Base-by-base conservation (phyloP, 1,284 basidiomycete genomes). In the Marasmius fiardii region DNA sequence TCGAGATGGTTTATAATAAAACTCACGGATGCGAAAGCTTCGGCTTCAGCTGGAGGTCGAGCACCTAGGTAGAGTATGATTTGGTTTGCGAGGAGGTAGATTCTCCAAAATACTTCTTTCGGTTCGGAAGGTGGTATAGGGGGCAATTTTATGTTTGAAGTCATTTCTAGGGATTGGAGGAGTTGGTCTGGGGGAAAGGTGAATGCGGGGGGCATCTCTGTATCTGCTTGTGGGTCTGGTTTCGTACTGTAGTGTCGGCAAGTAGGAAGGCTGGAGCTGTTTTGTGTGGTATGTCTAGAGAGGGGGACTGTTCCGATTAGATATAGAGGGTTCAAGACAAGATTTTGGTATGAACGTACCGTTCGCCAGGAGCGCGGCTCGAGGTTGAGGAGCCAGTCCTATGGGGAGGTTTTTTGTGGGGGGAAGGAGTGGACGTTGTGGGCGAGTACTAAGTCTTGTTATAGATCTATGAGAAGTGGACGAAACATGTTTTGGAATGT, bases 11-110 rank as follows among this genome's bases (percentile, higher is more conserved):
- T 21, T 20, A 10, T 12, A 37, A 26, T 8, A 14, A 11, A 20
- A 54, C 57, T 23, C 20, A 58, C 57, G 7, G 57, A 24, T 37
- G 44, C 21, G 48, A 58, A 58, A 20, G 51, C 33, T 37, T 55
- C 49, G 3, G 51, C 57, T 14, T 58, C 57, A 16, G 37, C 43
- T n/a, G 53, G 50, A 18, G 57, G 53, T 43, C 57, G 33, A 16
- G 57, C 57, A 5, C 53, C 57, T 21, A 58, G 49, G 39, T 58
- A 58, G 23, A 58, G 24, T 7, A 58, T 53, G 16, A 58, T 58
- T 24, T 58, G 57, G 20, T 55, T 58, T n/a, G 53, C 49, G 8
- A 58, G 23, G 11, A 58, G 43, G 43, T 58, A 55, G 5, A 50
- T 50, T 23, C 53, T 44, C 57, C 57, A 58, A 31, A 58, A 58